Base-by-base conservation (phyloP, 257 asterid species). In the Solanum raphanifolium region DNA sequence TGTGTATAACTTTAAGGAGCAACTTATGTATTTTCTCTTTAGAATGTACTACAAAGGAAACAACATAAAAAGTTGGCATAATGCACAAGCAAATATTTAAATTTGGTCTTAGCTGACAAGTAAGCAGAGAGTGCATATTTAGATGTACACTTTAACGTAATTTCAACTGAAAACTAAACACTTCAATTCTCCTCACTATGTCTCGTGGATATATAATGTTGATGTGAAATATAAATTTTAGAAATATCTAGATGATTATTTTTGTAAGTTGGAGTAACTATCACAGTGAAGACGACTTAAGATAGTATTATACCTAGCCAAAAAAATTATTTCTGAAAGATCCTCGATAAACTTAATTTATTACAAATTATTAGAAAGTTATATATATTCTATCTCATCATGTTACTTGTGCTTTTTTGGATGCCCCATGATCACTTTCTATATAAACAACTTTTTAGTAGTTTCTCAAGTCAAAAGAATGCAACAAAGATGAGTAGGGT, bases 361-460 rank as follows among this genome's bases (percentile, higher is more conserved):
- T 48, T 48, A 48, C 3, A 46, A 46, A 46, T 46, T 76, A 39
- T 78, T 41, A 25, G 9, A 79, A 81, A 48, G 69, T 52, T 81
- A 18, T 9, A 38, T 23, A 78, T 27, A 23, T 81, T 81, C 41
- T 48, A 46, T 81, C 41, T 46, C 69, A 6, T 46, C 85, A 46
- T 81, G 39, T 81, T 29, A 81, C 68, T 43, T 43, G 65, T 43
- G 25, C 85, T 43, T 79, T 79, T 43, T 25, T n/a, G 84, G 36
- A 18, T 0, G 27, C 9, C 39, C 38, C 66, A 20, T 55, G 66
- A 43, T 27, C 85, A 9, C 66, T 43, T 69, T 27, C 25, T 25
- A 27, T 79, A 21, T 4, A 43, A 10, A 10, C 32, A 0, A 65
- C 72, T 65, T n/a, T 65, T 65, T 65, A 65, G 32, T 78, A 27